Conservation (phyloP, 805 yeast species). For the Hanseniaspora meyeri region DNA sequence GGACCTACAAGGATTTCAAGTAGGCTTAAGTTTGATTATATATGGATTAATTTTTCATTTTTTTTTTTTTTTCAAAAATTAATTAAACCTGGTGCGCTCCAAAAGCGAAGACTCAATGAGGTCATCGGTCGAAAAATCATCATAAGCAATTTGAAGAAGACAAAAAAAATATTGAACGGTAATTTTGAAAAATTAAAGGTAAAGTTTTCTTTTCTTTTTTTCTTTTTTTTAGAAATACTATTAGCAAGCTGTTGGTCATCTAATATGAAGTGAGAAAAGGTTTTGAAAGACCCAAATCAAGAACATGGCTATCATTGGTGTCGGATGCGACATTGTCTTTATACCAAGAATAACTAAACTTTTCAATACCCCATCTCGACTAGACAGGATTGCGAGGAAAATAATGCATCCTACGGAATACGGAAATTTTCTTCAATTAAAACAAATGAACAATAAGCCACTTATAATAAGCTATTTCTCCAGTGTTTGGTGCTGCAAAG, state of each 20-base stretch:
- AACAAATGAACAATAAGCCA: not conserved
- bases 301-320: conserved; percentile 1
- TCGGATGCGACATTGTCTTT: conserved; percentile 6
- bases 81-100: not conserved
- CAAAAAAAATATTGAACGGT: too few species aligned
- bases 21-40: conserved; percentile 22
- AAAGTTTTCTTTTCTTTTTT: too few species aligned
- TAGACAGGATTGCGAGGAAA: not conserved
- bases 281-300: too few species aligned
- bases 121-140: too few species aligned
- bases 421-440: not conserved
- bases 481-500: conserved; percentile 4
- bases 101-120: too few species aligned
- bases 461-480: not conserved
- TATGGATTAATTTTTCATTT: not conserved
- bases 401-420: conserved; percentile 2
- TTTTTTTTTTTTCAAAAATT: not conserved
- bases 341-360: conserved; percentile 4
- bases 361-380: not conserved
- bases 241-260: too few species aligned
- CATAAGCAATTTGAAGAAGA: too few species aligned
- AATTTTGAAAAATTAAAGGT: too few species aligned
- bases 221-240: too few species aligned
- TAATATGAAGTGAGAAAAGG: too few species aligned
- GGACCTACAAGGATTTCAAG: conserved; percentile 84